A percentile compares a stretch with the other conserved stretches of the same genome.
Evolutionary conservation across 257 asterid genomes (phyloP).

Genomic region (Plectranthus barbatus): DNA sequence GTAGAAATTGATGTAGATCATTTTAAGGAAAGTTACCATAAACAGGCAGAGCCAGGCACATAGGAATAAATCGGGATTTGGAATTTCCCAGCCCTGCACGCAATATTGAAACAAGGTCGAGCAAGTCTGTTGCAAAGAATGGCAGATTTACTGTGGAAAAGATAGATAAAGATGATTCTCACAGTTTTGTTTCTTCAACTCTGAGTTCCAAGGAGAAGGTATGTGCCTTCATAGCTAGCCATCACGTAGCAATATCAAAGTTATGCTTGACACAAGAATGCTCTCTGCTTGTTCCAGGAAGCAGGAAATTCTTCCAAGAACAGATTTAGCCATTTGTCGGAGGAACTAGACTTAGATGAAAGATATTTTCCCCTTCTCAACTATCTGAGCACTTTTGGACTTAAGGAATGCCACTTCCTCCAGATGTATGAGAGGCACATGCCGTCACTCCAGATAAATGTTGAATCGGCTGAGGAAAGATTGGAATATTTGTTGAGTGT

Average conservation of each 20-base stretch:
- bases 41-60: conserved; percentile 36
- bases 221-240: conserved; percentile 14
- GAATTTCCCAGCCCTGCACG: conserved; percentile 22
- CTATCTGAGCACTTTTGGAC: conserved; percentile 72
- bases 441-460: conserved; percentile 90
- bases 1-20: not conserved
- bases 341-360: conserved; percentile 73
- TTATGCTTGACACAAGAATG: not conserved
- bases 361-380: conserved; percentile 80
- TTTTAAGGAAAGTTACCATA: not conserved
- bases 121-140: conserved; percentile 26
- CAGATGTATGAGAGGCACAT: conserved; percentile 94
- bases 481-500: conserved; percentile 63
- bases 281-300: conserved; percentile 41
- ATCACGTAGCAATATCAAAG: not conserved
- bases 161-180: conserved; percentile 15
- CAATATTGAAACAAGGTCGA: conserved; percentile 20
- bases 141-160: conserved; percentile 13
- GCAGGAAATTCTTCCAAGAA: conserved; percentile 23
- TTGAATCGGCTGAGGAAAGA: conserved; percentile 70
- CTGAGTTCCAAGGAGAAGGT: conserved; percentile 37
- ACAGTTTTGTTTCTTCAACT: conserved; percentile 13
- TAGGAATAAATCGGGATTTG: conserved; percentile 20
- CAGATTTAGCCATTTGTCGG: conserved; percentile 45
- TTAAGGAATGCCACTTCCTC: conserved; percentile 69